phyloP scores from a whole-genome alignment of 495 filamentous ascomycete genomes.

The Xylaria bambusicola region DNA sequence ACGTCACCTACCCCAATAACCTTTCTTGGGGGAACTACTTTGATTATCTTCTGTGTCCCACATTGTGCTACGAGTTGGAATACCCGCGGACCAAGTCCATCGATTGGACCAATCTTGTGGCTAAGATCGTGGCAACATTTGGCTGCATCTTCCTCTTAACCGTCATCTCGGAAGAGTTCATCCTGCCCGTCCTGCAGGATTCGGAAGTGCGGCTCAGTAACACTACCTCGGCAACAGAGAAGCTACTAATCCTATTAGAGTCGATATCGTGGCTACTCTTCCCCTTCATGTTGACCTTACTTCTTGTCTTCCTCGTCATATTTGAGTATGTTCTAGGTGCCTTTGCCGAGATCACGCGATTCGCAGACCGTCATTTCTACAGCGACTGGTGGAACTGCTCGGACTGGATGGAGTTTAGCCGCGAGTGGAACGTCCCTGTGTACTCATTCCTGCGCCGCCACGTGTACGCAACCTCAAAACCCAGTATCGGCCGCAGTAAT shows the following conservation, averaged over 20 bases:
- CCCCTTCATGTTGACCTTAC: slow-evolving; percentile 95
- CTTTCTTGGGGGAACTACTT: slow-evolving; percentile 77
- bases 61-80: slow-evolving; percentile 95
- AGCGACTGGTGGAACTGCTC: slow-evolving; percentile 93
- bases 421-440: slow-evolving; percentile 99
- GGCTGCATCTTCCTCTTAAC: slow-evolving; percentile 96
- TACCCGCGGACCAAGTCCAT: slow-evolving; percentile 79
- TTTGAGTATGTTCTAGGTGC: slow-evolving; percentile 96
- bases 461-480: slow-evolving; percentile 80
- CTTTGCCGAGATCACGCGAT: slow-evolving; percentile 91
- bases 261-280: slow-evolving; percentile 93
- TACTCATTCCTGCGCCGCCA: slow-evolving; percentile 95
- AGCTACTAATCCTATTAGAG: slow-evolving; percentile 78
- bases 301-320: slow-evolving; percentile 94
- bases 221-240: slow-evolving; percentile 61
- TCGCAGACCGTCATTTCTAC: slow-evolving; percentile 95
- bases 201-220: slow-evolving; percentile 66
- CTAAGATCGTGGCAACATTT: slow-evolving; percentile 87
- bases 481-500: slow-evolving; percentile 71
- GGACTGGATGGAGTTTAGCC: slow-evolving; percentile 93
- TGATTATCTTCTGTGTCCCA: slow-evolving; percentile 91
- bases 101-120: slow-evolving; percentile 79
- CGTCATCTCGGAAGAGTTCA: slow-evolving; percentile 91
- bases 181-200: slow-evolving; percentile 83
- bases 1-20: slow-evolving; percentile 88